Evolutionary conservation across 129 eudicot species (phyloP).

Genomic region (Oenanthe sinensis): DNA sequence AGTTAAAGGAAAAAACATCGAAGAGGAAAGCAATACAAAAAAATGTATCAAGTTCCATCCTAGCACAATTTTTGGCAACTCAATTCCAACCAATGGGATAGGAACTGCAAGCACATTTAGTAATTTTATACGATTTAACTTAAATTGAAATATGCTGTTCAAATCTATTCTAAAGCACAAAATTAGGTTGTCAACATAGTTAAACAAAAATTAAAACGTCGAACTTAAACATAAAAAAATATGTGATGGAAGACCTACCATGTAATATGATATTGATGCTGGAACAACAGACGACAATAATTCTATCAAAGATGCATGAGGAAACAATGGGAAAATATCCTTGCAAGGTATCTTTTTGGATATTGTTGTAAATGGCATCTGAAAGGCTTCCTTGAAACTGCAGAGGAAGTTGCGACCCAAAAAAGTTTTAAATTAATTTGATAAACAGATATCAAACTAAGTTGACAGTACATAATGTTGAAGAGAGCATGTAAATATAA

Average conservation of each 20-base stretch:
- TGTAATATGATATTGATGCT: constrained; percentile 66
- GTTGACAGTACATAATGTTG: neutral
- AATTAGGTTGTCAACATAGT: neutral
- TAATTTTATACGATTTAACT: neutral
- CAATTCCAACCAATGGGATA: neutral
- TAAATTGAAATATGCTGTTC: neutral
- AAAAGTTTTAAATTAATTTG: neutral
- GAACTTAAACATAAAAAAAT: neutral
- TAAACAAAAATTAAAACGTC: neutral
- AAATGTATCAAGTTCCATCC: neutral
- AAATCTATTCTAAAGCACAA: neutral
- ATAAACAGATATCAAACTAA: neutral
- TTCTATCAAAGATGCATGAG: constrained; percentile 39
- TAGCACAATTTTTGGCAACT: neutral
- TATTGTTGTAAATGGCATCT: constrained; percentile 73
- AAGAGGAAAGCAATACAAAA: neutral
- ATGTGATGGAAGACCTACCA: constrained; percentile 33
- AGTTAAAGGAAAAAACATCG: neutral
- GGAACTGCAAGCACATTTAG: neutral
- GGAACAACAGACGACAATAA: constrained; percentile 31
- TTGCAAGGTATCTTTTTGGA: constrained; percentile 54
- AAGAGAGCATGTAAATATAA: neutral
- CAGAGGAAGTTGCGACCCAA: constrained; percentile 9
- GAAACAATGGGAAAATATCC: constrained; percentile 71
- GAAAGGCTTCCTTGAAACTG: constrained; percentile 88